These are phyloP conservation scores for Curvularia spicifera DNA, from an alignment of 2,329 filamentous ascomycete genomes.

Conservation along the genomic window DNA sequence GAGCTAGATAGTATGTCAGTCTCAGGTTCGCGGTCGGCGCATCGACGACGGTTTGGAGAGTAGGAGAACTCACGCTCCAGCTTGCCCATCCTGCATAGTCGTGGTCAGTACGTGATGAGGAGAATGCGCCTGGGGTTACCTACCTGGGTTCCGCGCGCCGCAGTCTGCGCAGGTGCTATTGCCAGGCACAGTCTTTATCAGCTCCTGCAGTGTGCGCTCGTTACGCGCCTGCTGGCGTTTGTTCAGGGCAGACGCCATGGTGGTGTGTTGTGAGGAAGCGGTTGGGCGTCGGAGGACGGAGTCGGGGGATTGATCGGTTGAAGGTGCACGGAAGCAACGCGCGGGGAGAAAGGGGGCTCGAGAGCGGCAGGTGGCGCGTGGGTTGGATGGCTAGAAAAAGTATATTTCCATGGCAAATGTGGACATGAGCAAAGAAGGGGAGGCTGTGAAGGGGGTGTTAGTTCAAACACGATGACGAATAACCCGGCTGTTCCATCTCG, in stretches of 20 bases:
- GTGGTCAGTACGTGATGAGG: slow-evolving; percentile 38
- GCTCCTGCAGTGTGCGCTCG: slow-evolving; percentile 87
- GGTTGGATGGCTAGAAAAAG: slow-evolving; percentile 15
- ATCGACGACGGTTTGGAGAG: neutral
- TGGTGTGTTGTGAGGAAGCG: slow-evolving; percentile 24
- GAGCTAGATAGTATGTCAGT: slow-evolving; percentile 62
- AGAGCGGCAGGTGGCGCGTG: slow-evolving; percentile 21
- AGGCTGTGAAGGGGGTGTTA: slow-evolving; percentile 23
- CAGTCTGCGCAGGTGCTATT: slow-evolving; percentile 97
- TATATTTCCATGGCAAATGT: slow-evolving; percentile 25
- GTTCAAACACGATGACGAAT: slow-evolving; percentile 31
- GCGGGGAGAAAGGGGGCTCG: slow-evolving; percentile 21
- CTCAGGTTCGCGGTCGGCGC: neutral
- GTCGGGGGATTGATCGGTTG: slow-evolving; percentile 25
- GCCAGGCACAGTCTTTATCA: slow-evolving; percentile 81
- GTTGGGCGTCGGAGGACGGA: slow-evolving; percentile 20
- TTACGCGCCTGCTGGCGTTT: slow-evolving; percentile 99
- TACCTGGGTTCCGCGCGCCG: slow-evolving; percentile 87
- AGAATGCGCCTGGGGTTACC: slow-evolving; percentile 41
- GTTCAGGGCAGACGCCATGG: slow-evolving; percentile 77
- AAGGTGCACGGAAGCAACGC: slow-evolving; percentile 28
- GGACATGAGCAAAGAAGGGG: slow-evolving; percentile 24
- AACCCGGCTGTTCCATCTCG: slow-evolving; percentile 25
- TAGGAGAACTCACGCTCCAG: slow-evolving; percentile 76
- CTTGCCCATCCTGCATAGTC: slow-evolving; percentile 80